These are phyloP conservation scores for Ophioceras dolichostomum DNA, from an alignment of 2,329 filamentous ascomycete genomes.

Conservation along the genomic window DNA sequence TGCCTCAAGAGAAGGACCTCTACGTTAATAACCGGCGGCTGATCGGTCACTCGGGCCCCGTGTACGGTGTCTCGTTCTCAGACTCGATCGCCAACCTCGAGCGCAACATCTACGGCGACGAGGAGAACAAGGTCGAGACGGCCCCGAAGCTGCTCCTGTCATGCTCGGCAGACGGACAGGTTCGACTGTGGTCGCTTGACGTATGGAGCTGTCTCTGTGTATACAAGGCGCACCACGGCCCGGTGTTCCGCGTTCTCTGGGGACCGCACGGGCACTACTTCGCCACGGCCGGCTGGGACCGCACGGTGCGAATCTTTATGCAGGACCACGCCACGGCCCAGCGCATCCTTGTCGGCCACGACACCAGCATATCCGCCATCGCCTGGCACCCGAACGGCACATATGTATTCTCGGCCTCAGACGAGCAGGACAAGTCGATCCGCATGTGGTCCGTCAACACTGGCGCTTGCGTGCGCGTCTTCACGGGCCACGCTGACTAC, in stretches of 20 bases:
- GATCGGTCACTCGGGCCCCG: constrained; percentile 80
- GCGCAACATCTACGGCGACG: constrained; percentile 38
- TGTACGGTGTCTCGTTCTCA: constrained; percentile 85
- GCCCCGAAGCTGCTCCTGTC: constrained; percentile 64
- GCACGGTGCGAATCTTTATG: constrained; percentile 80
- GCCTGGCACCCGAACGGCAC: constrained; percentile 89
- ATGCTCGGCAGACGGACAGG: constrained; percentile 72
- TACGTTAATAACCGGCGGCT: constrained; percentile 57
- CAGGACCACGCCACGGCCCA: constrained; percentile 87
- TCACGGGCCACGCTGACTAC: constrained; percentile 81
- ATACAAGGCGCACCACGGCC: constrained; percentile 86
- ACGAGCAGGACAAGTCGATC: constrained; percentile 75
- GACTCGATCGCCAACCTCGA: constrained; percentile 46
- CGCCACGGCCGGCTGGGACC: constrained; percentile 74
- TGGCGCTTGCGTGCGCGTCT: constrained; percentile 78
- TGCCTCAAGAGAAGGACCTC: constrained; percentile 40
- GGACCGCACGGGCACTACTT: constrained; percentile 95
- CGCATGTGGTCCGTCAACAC: constrained; percentile 95
- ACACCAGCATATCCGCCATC: constrained; percentile 84
- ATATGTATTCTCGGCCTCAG: constrained; percentile 87
- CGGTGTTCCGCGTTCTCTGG: constrained; percentile 81
- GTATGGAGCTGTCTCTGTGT: constrained; percentile 86
- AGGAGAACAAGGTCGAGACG: constrained; percentile 25
- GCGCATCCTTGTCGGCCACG: constrained; percentile 82
- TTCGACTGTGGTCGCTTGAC: constrained; percentile 88